Base-by-base conservation (phyloP, 2,329 filamentous ascomycete genomes). In the Pyricularia sp. region DNA sequence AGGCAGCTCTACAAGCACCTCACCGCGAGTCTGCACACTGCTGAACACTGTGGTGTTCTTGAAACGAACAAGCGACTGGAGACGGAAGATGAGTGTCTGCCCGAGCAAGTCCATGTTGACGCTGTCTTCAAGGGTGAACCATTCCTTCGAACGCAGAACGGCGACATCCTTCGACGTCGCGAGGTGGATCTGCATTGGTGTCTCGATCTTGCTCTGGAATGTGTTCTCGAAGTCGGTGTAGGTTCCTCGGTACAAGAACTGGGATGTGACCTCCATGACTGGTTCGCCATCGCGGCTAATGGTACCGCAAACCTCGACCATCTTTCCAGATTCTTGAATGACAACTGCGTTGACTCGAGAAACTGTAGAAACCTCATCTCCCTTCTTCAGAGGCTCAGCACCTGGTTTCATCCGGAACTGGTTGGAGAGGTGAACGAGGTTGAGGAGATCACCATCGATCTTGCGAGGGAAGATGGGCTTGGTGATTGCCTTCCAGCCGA, bases 231-330 rank as follows among this genome's bases (percentile, higher is more conserved):
- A 99, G 76, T 99, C 96, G 65, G 84, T 89, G 79, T 99, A 99
- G 33, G 83, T 82, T 65, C 94, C 94, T 62, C 96, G 89, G 82
- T 99, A 99, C 72, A 99, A 77, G 84, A 99, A 99, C 76, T 99
- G 94, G 68, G 92, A 97, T 13, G 93, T 97, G 31, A 99, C 94
- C 74, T 99, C 92, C 94, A 99, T 99, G 68, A 99, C 91, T 6
- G 92, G 83, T 75, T 90, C 77, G 30, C 89, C 89, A 64, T 93
- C 86, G 59, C 94, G 89, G 64, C 84, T 88, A 72, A 99, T 96
- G 6, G 94, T 99, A 68, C 94, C 94, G 72, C 93, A 97, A n/a
- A 99, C 93, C 78, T 99, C 96, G 22, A 99, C 96, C 93, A 99
- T 97, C 83, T 99, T 99, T 62, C 94, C 94, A 66, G 94, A 92